Base-by-base conservation (phyloP, 306 rosid species). In the Vachellia pachyceras region DNA sequence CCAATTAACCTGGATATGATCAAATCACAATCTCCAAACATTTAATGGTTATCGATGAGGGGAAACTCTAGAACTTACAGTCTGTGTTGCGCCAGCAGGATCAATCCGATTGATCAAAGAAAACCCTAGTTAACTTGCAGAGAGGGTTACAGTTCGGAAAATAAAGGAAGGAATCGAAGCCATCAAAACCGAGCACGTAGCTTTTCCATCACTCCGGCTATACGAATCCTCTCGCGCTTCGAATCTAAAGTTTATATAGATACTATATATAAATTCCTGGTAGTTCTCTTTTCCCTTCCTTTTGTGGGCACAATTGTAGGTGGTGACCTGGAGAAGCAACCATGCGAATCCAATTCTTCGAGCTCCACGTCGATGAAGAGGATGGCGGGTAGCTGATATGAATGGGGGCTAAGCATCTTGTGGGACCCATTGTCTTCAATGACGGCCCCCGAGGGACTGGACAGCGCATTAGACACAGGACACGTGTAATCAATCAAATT, bases 41-140 rank as follows among this genome's bases (percentile, higher is more conserved):
- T 54, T 33, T 63, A 14, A 74, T 25, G 7, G 82, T 71, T 1
- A 40, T 36, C 13, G n/a, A 18, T 20, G 47, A 14, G 13, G 4
- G 47, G 47, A 46, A 8, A 64, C 73, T 77, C 8, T 5, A 23
- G 46, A 82, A 88, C 92, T 89, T 77, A 92, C 94, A 73, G 84
- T 75, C 49, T 77, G 50, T 36, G 84, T 72, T 67, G 79, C 65
- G 83, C 4, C 79, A 57, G 82, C 80, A 80, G 63, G 88, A 85
- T 80, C 75, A 87, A 86, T 79, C 78, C 7, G 23, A 73, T 25
- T 76, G 90, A 72, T 49, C 46, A 73, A 72, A 81, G 78, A 77
- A 79, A 87, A 88, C 89, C 97, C 97, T 90, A 85, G 84, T 69
- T 45, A 87, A 88, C 91, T 75, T 46, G 72, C 63, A 47, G 71